Base-by-base conservation (phyloP, 1,284 basidiomycete genomes). In the Nidula niveotomentosa region DNA sequence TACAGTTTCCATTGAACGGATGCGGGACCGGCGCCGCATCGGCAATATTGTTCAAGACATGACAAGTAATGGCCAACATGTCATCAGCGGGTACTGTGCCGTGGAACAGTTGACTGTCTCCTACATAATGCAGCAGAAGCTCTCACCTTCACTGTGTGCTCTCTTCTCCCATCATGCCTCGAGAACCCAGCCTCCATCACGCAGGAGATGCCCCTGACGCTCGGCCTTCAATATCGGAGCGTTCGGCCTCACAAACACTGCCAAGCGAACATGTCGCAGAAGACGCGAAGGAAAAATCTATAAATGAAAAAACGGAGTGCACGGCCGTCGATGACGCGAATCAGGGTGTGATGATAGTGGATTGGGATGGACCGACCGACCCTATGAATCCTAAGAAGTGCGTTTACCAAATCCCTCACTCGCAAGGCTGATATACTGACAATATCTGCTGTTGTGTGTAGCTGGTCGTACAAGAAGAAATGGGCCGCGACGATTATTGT, bases 321-420 rank as follows among this genome's bases (percentile, higher is more conserved):
- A 23, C 23, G 23, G 23, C 4, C 8, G 51, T 36, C 10, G 35
- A 6, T 8, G 34, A 41, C 15, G 47, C 44, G 18, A 56, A 55
- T 3, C 33, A n/a, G 34, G 57, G 64, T 47, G 62, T 65, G 0
- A 50, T 78, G 33, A 64, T 79, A 35, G 80, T 89, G 10, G 78
- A 84, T 49, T 89, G 85, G 84, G 82, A 88, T 51, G 81, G 81
- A 0, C 79, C 80, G 0, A 69, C 83, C 48, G 85, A 88, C 67
- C 81, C 80, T 2, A 67, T 68, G 15, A 89, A 90, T 65, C 88
- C 88, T 0, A 82, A 81, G 65, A 89, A 90, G 81, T 84, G 56
- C 50, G 74, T 65, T 12, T 51, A 12, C 12, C 34, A 10, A 45
- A 17, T 39, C 17, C 10, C 47, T 39, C 35, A 37, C 17, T 49